A percentile compares a stretch with the other conserved stretches of the same genome.
These are phyloP conservation scores for Syzygium oleosum DNA, from an alignment of 345 rosid genomes.

Conservation along the genomic window DNA sequence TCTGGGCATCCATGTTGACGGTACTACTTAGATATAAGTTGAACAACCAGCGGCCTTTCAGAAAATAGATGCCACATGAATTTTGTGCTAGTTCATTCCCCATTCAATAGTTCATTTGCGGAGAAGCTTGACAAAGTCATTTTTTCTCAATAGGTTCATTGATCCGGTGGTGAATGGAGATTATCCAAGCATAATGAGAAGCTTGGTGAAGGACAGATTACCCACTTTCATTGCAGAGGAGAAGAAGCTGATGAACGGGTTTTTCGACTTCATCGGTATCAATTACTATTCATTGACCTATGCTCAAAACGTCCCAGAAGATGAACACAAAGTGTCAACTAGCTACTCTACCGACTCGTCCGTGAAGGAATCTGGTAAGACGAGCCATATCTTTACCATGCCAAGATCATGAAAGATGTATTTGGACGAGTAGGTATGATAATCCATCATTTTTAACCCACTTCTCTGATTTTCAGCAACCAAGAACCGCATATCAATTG, in stretches of 20 bases:
- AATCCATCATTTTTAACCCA: not conserved
- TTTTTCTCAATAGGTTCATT: constrained; percentile 17
- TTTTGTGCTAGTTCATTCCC: not conserved
- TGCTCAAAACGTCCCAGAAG: constrained; percentile 14
- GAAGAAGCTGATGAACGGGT: constrained; percentile 19
- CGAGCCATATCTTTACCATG: not conserved
- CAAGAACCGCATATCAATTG: constrained; percentile 21
- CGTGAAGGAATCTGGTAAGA: constrained; percentile 1
- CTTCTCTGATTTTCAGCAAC: constrained; percentile 2
- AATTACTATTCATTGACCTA: constrained; percentile 31
- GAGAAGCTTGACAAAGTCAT: not conserved
- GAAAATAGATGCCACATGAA: not conserved
- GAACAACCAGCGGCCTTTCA: not conserved
- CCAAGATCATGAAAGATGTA: not conserved
- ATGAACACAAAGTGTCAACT: not conserved
- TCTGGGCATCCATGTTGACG: not conserved
- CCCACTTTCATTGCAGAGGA: constrained; percentile 28
- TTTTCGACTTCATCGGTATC: constrained; percentile 38
- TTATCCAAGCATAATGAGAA: constrained; percentile 31
- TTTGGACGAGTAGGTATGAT: not conserved
- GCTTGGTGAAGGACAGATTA: constrained; percentile 26
- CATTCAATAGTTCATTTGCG: not conserved
- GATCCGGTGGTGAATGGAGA: constrained; percentile 37
- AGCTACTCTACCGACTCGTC: constrained; percentile 1
- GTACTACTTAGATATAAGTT: not conserved